These are phyloP conservation scores for Saksenaea vasiformis DNA, from an alignment of 371 early-diverging fungal species.

Conservation along the genomic window DNA sequence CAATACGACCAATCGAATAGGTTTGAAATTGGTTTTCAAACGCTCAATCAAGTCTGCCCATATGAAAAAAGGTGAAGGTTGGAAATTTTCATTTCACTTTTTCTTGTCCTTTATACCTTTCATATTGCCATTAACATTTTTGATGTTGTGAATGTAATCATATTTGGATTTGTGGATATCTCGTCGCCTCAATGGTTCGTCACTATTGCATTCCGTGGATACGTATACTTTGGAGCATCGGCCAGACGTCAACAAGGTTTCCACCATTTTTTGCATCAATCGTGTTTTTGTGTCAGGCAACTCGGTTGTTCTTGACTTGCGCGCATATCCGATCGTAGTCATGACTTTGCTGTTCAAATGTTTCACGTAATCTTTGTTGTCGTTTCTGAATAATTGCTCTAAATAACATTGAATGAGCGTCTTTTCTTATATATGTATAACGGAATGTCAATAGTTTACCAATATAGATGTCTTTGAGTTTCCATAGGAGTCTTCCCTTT, in stretches of 20 bases:
- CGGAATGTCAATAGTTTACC: not conserved
- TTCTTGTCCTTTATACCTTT: not conserved
- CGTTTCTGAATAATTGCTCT: not conserved
- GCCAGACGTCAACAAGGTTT: not conserved
- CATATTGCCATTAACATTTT: not conserved
- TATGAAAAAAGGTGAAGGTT: not conserved
- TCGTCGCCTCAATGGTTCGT: not conserved
- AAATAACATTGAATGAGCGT: not conserved
- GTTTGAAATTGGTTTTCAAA: not conserved
- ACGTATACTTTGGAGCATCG: constrained; percentile 1
- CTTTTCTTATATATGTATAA: not conserved
- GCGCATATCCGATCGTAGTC: constrained; percentile 7
- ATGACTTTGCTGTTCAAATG: not conserved
- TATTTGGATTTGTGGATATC: not conserved
- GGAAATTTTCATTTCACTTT: constrained; percentile 1
- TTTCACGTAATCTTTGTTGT: not conserved
- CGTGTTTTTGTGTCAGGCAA: not conserved
- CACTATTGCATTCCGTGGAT: constrained; percentile 1
- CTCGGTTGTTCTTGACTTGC: constrained; percentile 2
- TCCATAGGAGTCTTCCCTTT: not conserved
- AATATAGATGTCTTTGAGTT: not conserved
- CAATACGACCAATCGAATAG: constrained; percentile 2
- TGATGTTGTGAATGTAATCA: not conserved
- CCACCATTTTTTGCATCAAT: not conserved
- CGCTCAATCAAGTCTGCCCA: not conserved